These are phyloP conservation scores for Pichia insulana DNA, from an alignment of 805 yeast genomes.

Conservation along the genomic window DNA sequence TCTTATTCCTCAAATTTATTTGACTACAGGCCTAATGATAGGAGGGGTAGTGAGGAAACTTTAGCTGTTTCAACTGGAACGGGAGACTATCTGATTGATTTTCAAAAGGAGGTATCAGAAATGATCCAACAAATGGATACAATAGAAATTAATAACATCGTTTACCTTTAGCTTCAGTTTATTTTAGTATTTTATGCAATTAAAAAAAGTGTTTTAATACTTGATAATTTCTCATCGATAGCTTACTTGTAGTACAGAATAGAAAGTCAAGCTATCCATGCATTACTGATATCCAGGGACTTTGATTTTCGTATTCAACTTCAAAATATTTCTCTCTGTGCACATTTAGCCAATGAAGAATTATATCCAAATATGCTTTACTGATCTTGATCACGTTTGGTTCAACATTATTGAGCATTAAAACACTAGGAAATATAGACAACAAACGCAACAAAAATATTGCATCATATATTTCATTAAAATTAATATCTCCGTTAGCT, in stretches of 20 bases:
- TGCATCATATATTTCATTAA: slow-evolving; percentile 57
- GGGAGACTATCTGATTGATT: slow-evolving; percentile 2
- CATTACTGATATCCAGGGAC: slow-evolving; percentile 28
- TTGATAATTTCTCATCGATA: neutral
- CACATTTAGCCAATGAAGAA: slow-evolving; percentile 44
- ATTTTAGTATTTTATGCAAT: neutral
- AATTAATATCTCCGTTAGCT: slow-evolving; percentile 17
- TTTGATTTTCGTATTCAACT: slow-evolving; percentile 40
- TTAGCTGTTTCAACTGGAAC: neutral
- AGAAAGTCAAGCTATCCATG: too few relatives aligned
- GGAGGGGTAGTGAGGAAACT: neutral
- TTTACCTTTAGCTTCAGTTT: slow-evolving; percentile 8
- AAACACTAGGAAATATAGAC: slow-evolving; percentile 74
- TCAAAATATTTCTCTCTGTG: slow-evolving; percentile 31
- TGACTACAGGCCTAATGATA: too few relatives aligned
- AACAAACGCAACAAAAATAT: slow-evolving; percentile 76
- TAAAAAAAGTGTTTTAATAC: neutral
- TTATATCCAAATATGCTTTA: slow-evolving; percentile 43
- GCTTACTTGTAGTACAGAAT: too few relatives aligned
- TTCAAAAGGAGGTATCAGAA: slow-evolving; percentile 9
- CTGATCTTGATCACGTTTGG: slow-evolving; percentile 53
- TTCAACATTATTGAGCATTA: slow-evolving; percentile 75
- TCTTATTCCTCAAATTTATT: neutral
- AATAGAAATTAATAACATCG: slow-evolving; percentile 13
- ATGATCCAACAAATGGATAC: slow-evolving; percentile 13